phyloP scores from a whole-genome alignment of 208 protist species.

The Wallacemonas sp. region DNA sequence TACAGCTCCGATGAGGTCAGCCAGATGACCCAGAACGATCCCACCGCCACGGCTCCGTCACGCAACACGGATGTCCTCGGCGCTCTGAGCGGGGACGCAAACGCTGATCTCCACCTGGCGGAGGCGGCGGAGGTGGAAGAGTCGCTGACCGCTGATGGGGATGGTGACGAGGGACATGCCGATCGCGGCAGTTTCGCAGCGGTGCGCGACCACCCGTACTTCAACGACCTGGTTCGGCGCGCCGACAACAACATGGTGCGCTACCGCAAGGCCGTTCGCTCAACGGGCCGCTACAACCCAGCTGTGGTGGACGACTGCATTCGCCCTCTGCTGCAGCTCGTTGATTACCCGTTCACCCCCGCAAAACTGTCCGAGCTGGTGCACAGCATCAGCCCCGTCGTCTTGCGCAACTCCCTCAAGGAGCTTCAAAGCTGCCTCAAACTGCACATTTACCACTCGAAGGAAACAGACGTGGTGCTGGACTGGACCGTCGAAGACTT shows the following conservation, averaged over 20 bases:
- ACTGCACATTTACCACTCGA: slow-evolving; percentile 79
- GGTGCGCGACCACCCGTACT: slow-evolving; percentile 77
- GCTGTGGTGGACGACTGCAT: slow-evolving; percentile 77
- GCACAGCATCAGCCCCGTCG: slow-evolving; percentile 51
- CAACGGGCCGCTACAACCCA: slow-evolving; percentile 55
- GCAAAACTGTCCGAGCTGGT: slow-evolving; percentile 57
- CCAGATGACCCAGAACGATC: slow-evolving; percentile 16
- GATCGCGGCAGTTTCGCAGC: slow-evolving; percentile 20
- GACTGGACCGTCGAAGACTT: slow-evolving; percentile 91
- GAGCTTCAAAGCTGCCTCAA: slow-evolving; percentile 49
- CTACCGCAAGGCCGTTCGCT: slow-evolving; percentile 68
- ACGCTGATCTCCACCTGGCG: slow-evolving; percentile 18
- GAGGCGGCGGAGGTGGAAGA: neutral
- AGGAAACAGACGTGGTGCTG: slow-evolving; percentile 73
- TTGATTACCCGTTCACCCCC: slow-evolving; percentile 83
- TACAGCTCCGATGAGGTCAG: slow-evolving; percentile 67
- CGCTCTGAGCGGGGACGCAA: slow-evolving; percentile 26
- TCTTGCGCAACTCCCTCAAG: slow-evolving; percentile 64
- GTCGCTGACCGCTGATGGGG: too few species aligned
- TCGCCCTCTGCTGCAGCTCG: slow-evolving; percentile 82
- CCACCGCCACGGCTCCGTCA: neutral
- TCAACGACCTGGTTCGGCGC: slow-evolving; percentile 62
- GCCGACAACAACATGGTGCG: slow-evolving; percentile 76
- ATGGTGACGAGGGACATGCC: slow-evolving; percentile 4
- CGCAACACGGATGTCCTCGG: slow-evolving; percentile 16